Base-by-base conservation (phyloP, 495 filamentous ascomycete species). In the Tuber microsphaerosporum region DNA sequence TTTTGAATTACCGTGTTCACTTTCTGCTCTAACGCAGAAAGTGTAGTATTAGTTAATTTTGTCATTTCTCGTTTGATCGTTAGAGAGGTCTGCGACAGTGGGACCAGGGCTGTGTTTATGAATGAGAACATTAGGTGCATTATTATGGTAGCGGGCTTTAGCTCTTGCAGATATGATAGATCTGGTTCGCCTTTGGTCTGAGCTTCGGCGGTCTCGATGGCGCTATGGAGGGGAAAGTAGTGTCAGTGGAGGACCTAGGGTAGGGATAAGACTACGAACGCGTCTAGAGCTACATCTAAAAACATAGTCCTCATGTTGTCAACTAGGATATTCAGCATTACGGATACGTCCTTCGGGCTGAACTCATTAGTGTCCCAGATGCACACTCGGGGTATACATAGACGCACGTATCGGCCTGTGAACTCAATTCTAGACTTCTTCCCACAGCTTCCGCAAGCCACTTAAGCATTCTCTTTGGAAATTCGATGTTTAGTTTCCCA, bases 401-500 rank as follows among this genome's bases (percentile, higher is more conserved):
- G 56, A 20, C 75, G 65, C 77, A 81, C 16, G 93, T 97, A 77
- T 98, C 96, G 77, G 87, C 92, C 69, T 89, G 90, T 31, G 92
- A 91, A 56, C 91, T 92, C 69, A 99, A 87, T 82, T 99, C 96
- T 42, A 99, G 87, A 0, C 92, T 92, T 77, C 96, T 87, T n/a
- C 94, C 92, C 71, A 99, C 94, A 73, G 91, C 94, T 85, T 99
- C 96, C 34, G 96, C 95, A 42, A 99, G 87, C 96, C 96, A 99
- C 80, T 92, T 97, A 44, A 99, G 87, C 94, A 99, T 98, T 71
- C 95, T 89, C 84, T 98, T 98, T 37, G 94, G 90, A 81, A 90
- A 92, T n/a, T 90, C 87, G 19, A 97, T 88, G 76, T 89, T 94
- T 12, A 97, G 87, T 74, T 89, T 85, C 43, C 96, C 96, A 79